Conservation (phyloP, 768 basidiomycete genomes). For the Astraeus odoratus region DNA sequence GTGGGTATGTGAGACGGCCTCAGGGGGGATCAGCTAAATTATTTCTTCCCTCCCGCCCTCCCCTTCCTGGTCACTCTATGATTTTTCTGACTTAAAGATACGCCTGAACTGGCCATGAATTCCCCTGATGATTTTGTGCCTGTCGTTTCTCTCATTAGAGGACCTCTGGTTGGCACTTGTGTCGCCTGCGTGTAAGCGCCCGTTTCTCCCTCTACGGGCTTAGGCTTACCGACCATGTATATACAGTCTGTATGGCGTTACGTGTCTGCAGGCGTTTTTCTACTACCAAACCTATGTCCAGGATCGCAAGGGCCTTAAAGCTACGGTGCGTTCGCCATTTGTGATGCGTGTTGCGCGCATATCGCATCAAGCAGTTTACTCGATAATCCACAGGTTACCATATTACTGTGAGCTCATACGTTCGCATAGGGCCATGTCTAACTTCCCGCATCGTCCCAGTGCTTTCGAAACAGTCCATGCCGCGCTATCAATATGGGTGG, state of each 20-base stretch:
- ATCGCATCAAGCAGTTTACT: background rate
- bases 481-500: conserved; percentile 5
- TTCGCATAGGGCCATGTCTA: background rate
- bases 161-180: conserved; percentile 22
- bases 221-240: conserved; percentile 1
- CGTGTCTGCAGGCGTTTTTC: conserved; percentile 5
- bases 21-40: too few species aligned
- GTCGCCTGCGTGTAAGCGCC: conserved; percentile 16
- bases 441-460: background rate
- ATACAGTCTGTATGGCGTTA: conserved; percentile 21
- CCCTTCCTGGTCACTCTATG: too few species aligned
- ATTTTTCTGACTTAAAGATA: too few species aligned
- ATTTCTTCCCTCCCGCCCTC: too few species aligned
- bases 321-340: background rate
- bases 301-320: conserved; percentile 2
- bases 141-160: conserved; percentile 15
- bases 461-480: conserved; percentile 4
- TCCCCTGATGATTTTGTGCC: background rate
- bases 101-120: background rate
- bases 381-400: conserved; percentile 1
- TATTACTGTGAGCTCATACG: background rate
- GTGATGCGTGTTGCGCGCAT: background rate
- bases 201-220: background rate
- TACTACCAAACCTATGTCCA: conserved; percentile 7
- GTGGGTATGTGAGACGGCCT: too few species aligned